phyloP scores from a whole-genome alignment of 257 asterid species.

The Anisodus acutangulus region DNA sequence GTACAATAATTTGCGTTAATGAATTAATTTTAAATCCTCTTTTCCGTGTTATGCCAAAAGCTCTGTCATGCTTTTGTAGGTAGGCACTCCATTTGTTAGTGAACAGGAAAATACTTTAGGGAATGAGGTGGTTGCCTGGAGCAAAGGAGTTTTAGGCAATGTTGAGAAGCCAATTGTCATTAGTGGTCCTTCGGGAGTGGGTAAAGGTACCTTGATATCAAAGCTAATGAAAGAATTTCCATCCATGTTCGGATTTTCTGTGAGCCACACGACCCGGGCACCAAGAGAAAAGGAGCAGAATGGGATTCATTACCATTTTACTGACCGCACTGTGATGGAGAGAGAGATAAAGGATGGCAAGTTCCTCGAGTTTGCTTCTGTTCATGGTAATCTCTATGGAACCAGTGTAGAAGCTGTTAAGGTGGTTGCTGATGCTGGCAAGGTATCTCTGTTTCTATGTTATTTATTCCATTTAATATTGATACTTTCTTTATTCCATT shows the following conservation, averaged over 20 bases:
- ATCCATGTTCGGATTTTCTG: constrained; percentile 86
- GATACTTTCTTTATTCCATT: background rate
- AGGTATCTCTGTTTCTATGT: constrained; percentile 50
- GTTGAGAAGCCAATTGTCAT: constrained; percentile 76
- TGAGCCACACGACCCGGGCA: constrained; percentile 94
- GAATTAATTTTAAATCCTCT: background rate
- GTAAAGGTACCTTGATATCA: constrained; percentile 91
- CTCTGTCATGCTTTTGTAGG: constrained; percentile 48
- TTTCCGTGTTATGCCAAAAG: background rate
- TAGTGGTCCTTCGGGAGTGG: constrained; percentile 98
- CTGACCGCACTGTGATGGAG: constrained; percentile 68
- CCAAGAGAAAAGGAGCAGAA: constrained; percentile 75
- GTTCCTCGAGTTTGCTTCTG: constrained; percentile 90
- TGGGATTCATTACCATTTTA: constrained; percentile 89
- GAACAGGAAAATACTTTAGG: constrained; percentile 64
- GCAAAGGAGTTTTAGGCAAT: constrained; percentile 79
- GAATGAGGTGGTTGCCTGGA: constrained; percentile 88
- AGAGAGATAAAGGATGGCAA: constrained; percentile 68
- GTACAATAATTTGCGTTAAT: background rate
- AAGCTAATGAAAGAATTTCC: constrained; percentile 88
- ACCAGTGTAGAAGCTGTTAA: constrained; percentile 95
- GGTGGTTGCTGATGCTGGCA: constrained; percentile 85
- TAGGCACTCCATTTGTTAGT: constrained; percentile 72
- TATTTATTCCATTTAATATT: background rate
- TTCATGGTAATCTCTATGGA: constrained; percentile 95